Percentiles rank a stretch among this genome's conserved stretches.
phyloP scores from a whole-genome alignment of 495 filamentous ascomycete genomes.

The Geopyxis carbonaria region DNA sequence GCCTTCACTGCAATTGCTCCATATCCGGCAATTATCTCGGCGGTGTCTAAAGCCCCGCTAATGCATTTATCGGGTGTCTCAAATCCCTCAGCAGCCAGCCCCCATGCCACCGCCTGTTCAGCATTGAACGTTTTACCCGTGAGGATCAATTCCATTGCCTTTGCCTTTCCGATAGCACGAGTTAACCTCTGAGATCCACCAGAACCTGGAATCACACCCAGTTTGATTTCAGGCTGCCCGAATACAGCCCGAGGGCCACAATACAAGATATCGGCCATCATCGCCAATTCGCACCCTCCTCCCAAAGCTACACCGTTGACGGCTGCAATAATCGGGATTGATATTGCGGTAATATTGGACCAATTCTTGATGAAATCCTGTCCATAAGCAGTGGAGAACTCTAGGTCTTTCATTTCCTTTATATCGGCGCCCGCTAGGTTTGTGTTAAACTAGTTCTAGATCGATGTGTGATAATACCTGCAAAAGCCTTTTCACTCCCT shows the following conservation, averaged over 20 bases:
- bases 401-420: conserved; percentile 90
- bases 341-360: conserved; percentile 67
- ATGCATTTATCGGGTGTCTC: conserved; percentile 68
- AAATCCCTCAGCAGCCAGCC: conserved; percentile 68
- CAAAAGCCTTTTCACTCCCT: conserved; percentile 74
- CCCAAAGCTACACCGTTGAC: conserved; percentile 89
- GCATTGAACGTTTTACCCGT: conserved; percentile 71
- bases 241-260: conserved; percentile 68
- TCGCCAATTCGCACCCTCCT: conserved; percentile 90
- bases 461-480: too few species aligned
- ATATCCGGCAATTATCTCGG: conserved; percentile 73
- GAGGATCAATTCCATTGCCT: conserved; percentile 86
- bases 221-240: conserved; percentile 90
- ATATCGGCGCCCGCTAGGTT: conserved; percentile 86
- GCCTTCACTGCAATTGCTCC: conserved; percentile 66
- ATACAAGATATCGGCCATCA: conserved; percentile 94
- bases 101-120: conserved; percentile 73
- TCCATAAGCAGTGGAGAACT: conserved; percentile 69
- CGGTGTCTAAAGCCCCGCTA: conserved; percentile 58
- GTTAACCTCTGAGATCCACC: conserved; percentile 85
- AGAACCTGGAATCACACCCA: conserved; percentile 81
- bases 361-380: conserved; percentile 84
- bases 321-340: conserved; percentile 83
- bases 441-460: too few species aligned
- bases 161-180: conserved; percentile 67